Base-by-base conservation (phyloP, 768 basidiomycete species). In the Suillus subluteus region DNA sequence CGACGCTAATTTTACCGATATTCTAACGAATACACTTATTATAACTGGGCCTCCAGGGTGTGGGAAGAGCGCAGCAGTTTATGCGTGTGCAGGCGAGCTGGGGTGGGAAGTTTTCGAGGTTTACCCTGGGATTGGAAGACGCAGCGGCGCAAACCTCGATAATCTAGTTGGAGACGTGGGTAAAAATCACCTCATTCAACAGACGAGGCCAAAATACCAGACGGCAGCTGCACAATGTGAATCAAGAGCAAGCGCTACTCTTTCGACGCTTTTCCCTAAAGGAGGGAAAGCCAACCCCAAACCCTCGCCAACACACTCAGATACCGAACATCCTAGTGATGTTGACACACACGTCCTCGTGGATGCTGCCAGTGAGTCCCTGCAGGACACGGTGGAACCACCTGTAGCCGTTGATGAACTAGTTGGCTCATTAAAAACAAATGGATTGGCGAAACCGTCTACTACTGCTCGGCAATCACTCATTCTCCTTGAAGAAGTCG, bases 81-180 rank as follows among this genome's bases (percentile, higher is more conserved):
- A 98, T 78, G 96, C 97, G 0, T 96, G 95, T 73, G 95, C 96
- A 6, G 87, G 89, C 63, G 97, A 99, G 78, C 83, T 99, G 41
- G 94, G 90, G 16, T 99, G 94, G 94, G 94, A 96, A 61, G 88
- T 99, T 15, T 98, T 98, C 73, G 98, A 99, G 76, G 95, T 99
- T 15, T 92, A 96, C 79, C 94, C 98, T 32, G 98, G 98, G 3
- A 89, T 96, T 62, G 96, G 96, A n/a, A 92, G 87, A 73, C 87
- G 98, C 43, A 92, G 87, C 67, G 93, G 92, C 7, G 82, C 88
- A 32, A 92, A 88, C 71, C 80, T 99, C 69, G 88, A 91, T 65
- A 83, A 84, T 65, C 83, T 96, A 68, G 87, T 98, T 58, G 98
- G 98, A 16, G 95, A 97, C 67, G 95, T 96, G 4, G 95, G 95